phyloP scores from a whole-genome alignment of 2,329 filamentous ascomycete genomes.

The Calonectria pseudoreteaudii region DNA sequence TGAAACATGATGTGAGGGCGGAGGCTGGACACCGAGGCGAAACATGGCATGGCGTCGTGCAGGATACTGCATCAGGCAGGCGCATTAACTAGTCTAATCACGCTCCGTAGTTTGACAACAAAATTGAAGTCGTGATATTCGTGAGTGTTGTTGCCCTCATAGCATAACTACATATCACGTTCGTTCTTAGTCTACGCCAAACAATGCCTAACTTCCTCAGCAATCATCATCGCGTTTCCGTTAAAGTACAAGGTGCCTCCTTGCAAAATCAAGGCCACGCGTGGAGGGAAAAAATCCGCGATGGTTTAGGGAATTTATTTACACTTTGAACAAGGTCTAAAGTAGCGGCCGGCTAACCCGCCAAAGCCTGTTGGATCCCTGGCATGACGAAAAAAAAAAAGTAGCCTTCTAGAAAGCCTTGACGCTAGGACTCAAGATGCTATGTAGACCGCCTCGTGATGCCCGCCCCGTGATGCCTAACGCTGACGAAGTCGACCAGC shows the following conservation, averaged over 20 bases:
- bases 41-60: not conserved
- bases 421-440: not conserved
- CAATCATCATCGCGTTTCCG: not conserved
- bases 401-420: conserved; percentile 9
- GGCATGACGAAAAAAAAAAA: not conserved
- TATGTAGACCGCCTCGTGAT: not conserved
- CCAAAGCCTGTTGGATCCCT: not conserved
- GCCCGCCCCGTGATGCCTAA: not conserved
- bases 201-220: not conserved
- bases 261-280: not conserved
- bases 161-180: not conserved
- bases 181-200: not conserved
- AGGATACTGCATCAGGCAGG: not conserved
- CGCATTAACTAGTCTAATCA: not conserved
- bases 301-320: not conserved
- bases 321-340: not conserved
- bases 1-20: not conserved
- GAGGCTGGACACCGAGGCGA: not conserved
- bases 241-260: not conserved
- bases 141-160: not conserved
- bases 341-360: not conserved
- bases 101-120: not conserved
- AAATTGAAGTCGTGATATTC: not conserved
- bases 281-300: not conserved
- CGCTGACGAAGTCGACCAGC: not conserved